Conservation (phyloP, 192 early-diverging fungal genomes). For the Pecoramyces ruminantium region DNA sequence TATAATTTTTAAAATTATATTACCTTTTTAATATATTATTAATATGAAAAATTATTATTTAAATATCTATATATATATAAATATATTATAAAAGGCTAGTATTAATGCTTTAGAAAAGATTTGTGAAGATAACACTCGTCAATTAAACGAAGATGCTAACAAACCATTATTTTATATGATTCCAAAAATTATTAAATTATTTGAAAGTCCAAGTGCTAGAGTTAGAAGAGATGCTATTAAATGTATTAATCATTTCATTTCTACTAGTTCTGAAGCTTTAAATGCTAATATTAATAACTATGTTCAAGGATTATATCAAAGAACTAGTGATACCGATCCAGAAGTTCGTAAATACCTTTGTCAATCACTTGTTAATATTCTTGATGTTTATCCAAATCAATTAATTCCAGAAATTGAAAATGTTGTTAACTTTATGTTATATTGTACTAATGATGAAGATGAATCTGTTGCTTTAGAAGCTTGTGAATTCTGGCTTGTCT, state of each 20-base stretch:
- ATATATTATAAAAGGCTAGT: constrained; percentile 33
- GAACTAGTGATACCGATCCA: constrained; percentile 63
- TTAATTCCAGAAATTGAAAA: constrained; percentile 73
- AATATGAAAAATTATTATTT: too few species aligned
- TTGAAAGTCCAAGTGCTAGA: constrained; percentile 53
- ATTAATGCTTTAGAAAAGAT: constrained; percentile 82
- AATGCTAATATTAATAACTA: constrained; percentile 50
- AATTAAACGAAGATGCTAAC: constrained; percentile 61
- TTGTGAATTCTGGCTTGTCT: constrained; percentile 95
- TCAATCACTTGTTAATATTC: constrained; percentile 77
- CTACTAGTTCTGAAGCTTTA: constrained; percentile 34
- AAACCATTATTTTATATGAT: constrained; percentile 71
- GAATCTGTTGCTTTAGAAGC: constrained; percentile 83
- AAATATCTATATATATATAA: too few species aligned
- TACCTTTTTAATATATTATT: too few species aligned
- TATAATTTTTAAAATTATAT: too few species aligned
- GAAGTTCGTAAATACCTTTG: constrained; percentile 86
- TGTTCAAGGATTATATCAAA: constrained; percentile 60
- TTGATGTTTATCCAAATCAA: constrained; percentile 70
- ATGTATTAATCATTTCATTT: constrained; percentile 75
- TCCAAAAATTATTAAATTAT: constrained; percentile 71
- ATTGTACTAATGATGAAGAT: constrained; percentile 61
- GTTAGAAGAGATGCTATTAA: constrained; percentile 69
- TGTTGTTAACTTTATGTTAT: constrained; percentile 91
- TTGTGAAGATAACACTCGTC: constrained; percentile 79